Percentiles rank a stretch among this genome's conserved stretches.
Evolutionary conservation across 108 stramenopile genomes (phyloP).

Genomic region (Nitzschia sp.): DNA sequence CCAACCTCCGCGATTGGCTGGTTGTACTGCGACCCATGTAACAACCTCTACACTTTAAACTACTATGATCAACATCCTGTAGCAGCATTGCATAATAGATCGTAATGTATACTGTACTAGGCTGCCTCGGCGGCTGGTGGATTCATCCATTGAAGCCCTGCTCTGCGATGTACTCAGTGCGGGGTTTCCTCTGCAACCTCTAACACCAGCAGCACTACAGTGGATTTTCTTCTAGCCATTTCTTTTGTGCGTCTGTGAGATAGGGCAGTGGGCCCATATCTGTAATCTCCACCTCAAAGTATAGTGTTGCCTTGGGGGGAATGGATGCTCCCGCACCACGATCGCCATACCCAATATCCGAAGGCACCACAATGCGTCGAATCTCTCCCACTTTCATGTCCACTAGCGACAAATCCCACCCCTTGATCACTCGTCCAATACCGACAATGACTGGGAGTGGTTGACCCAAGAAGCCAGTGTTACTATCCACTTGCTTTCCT

Average conservation of each 20-base stretch:
- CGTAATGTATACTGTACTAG: no score
- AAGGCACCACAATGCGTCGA: conserved; percentile 59
- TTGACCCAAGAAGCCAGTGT: conserved; percentile 31
- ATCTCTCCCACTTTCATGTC: conserved; percentile 70
- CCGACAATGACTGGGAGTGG: conserved; percentile 51
- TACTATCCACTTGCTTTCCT: conserved; percentile 41
- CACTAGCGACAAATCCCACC: conserved; percentile 68
- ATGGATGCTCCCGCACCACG: conserved; percentile 53
- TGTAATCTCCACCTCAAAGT: conserved; percentile 68
- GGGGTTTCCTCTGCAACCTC: no score
- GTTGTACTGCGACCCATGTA: no score
- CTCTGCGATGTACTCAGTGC: no score
- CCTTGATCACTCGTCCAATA: conserved; percentile 64
- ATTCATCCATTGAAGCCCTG: no score
- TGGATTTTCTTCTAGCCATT: conserved; percentile 55
- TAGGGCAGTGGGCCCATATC: conserved; percentile 34
- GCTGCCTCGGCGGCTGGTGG: no score
- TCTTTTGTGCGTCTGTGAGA: conserved; percentile 29
- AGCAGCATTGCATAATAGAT: no score
- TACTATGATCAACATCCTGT: no score
- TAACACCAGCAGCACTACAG: conserved; percentile 30
- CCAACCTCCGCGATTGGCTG: no score
- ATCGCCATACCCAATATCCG: conserved; percentile 73
- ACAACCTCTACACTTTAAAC: no score
- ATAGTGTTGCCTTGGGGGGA: conserved; percentile 60